Conservation (phyloP, 148 eudicot genomes). For the Chenopodium berlandieri region DNA sequence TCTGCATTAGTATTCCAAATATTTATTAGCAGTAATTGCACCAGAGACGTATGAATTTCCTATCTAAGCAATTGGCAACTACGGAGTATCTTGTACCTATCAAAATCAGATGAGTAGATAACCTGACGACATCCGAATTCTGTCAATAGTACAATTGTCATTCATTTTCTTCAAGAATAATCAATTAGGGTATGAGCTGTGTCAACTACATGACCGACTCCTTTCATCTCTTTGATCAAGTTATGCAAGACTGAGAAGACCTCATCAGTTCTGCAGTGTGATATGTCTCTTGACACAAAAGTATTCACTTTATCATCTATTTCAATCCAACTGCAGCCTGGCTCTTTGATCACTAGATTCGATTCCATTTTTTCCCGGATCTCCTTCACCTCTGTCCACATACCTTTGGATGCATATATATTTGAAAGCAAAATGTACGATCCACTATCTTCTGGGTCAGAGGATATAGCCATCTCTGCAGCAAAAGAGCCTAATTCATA, state of each 20-base stretch:
- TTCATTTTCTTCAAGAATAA: slow-evolving; percentile 5
- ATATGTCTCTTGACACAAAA: slow-evolving; percentile 52
- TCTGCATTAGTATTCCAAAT: not conserved
- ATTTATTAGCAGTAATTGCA: not conserved
- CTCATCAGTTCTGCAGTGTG: slow-evolving; percentile 34
- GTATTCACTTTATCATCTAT: slow-evolving; percentile 43
- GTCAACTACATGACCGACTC: slow-evolving; percentile 30
- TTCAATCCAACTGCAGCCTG: slow-evolving; percentile 70
- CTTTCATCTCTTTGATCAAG: slow-evolving; percentile 43
- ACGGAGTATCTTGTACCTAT: not conserved
- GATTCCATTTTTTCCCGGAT: slow-evolving; percentile 55
- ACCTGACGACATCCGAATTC: not conserved
- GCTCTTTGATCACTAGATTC: slow-evolving; percentile 57
- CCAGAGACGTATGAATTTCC: not conserved
- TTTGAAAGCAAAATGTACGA: slow-evolving; percentile 67
- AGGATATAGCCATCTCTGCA: slow-evolving; percentile 61
- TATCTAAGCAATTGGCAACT: not conserved
- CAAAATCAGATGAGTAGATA: not conserved
- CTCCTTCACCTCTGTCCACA: slow-evolving; percentile 59
- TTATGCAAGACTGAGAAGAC: slow-evolving; percentile 38
- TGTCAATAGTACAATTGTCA: not conserved
- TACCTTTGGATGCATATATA: slow-evolving; percentile 51
- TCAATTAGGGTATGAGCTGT: not conserved
- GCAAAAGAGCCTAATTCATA: slow-evolving; percentile 50
- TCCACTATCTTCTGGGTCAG: slow-evolving; percentile 57